Percentiles rank a stretch among this genome's conserved stretches.
Evolutionary conservation across 2,329 filamentous ascomycete genomes (phyloP).

Genomic region (Penicillium janthinellum): DNA sequence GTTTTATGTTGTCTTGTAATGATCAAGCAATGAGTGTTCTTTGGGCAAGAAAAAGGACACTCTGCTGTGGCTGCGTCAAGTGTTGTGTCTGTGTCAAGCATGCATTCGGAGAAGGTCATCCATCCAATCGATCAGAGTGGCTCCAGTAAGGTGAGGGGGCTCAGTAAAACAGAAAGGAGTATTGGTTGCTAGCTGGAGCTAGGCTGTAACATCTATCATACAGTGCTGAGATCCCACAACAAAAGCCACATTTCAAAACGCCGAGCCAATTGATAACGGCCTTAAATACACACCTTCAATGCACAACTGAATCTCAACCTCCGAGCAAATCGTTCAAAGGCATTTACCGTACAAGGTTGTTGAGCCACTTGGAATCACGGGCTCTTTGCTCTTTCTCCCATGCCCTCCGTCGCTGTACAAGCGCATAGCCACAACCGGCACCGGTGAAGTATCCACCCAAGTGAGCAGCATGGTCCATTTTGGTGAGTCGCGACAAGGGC

Average conservation of each 20-base stretch:
- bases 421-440: conserved; percentile 25
- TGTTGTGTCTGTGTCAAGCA: no score
- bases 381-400: conserved; percentile 17
- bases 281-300: background rate
- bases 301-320: background rate
- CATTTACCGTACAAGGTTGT: conserved; percentile 6
- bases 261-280: background rate
- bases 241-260: background rate
- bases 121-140: no score
- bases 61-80: no score
- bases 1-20: no score
- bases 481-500: conserved; percentile 31
- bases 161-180: background rate
- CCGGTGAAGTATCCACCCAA: conserved; percentile 46
- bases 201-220: background rate
- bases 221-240: background rate
- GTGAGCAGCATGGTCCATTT: conserved; percentile 47
- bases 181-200: background rate
- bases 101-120: no score
- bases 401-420: conserved; percentile 17
- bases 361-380: conserved; percentile 22
- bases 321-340: background rate
- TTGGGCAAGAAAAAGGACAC: no score
- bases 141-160: background rate
- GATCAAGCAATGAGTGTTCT: no score